Percentiles rank a stretch among this genome's conserved stretches.
These are phyloP conservation scores for Kluyveromyces sp. DNA, from an alignment of 1,139 yeast genomes.

Conservation along the genomic window DNA sequence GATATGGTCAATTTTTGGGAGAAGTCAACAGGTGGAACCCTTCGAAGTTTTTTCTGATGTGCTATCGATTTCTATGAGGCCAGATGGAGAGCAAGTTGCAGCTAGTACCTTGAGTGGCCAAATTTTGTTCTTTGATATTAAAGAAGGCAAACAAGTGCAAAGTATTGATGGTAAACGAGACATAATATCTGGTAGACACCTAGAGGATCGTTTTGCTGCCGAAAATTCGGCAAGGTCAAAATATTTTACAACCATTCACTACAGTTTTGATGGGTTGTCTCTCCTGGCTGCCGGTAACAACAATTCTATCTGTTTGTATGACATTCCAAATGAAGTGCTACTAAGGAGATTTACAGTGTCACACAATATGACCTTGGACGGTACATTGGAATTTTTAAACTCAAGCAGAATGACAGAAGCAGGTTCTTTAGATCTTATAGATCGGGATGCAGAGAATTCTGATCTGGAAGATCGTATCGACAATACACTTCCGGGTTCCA, in stretches of 20 bases:
- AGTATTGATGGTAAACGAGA: slow-evolving; percentile 83
- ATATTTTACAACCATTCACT: slow-evolving; percentile 71
- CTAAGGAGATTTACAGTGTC: slow-evolving; percentile 78
- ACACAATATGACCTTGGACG: slow-evolving; percentile 82
- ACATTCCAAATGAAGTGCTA: slow-evolving; percentile 78
- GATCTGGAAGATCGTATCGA: slow-evolving; percentile 82
- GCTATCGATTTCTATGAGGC: slow-evolving; percentile 76
- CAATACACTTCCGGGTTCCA: slow-evolving; percentile 76
- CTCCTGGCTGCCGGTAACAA: slow-evolving; percentile 91
- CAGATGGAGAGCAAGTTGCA: slow-evolving; percentile 86
- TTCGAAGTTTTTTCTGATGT: slow-evolving; percentile 81
- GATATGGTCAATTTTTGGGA: slow-evolving; percentile 85
- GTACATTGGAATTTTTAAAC: slow-evolving; percentile 74
- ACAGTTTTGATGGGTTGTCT: slow-evolving; percentile 84
- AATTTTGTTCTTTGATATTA: slow-evolving; percentile 75
- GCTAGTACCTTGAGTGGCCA: slow-evolving; percentile 89
- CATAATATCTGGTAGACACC: slow-evolving; percentile 77
- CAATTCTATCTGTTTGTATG: slow-evolving; percentile 85
- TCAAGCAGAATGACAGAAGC: slow-evolving; percentile 81
- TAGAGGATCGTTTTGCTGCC: slow-evolving; percentile 74
- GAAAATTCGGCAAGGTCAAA: slow-evolving; percentile 79
- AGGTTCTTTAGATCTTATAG: slow-evolving; percentile 78
- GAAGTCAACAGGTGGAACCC: slow-evolving; percentile 85
- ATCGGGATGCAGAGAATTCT: slow-evolving; percentile 77
- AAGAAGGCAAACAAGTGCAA: slow-evolving; percentile 72